Base-by-base conservation (phyloP, 2,329 filamentous ascomycete genomes). In the Capronia americana region DNA sequence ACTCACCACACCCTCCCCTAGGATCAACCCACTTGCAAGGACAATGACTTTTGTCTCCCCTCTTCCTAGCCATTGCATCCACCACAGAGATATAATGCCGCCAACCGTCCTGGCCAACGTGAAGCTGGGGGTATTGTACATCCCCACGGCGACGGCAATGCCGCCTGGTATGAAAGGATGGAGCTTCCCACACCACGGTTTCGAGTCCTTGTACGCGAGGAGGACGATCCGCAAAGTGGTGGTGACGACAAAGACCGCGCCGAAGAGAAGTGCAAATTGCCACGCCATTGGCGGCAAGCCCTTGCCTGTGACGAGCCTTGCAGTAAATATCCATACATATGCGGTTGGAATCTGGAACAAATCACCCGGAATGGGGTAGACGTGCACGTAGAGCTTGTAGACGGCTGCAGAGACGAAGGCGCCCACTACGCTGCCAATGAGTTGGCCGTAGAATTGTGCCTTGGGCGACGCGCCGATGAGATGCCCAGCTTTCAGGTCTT, bases 271-370 rank as follows among this genome's bases (percentile, higher is more conserved):
- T 0, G 94, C 91, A 82, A 91, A 96, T 74, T 93, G 88, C 74
- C 87, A 88, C 0, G 92, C 93, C 88, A 93, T 93, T 0, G 87
- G 83, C 0, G 95, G 95, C 50, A 99, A 77, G 0, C 95, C 95
- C 70, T 95, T 86, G 1, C 95, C 95, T 0, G 93, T 98, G 10
- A 99, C 93, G 2, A 99, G 84, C 17, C 95, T 85, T 1, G 95
- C 94, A 0, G 95, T 99, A 77, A 97, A 97, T 61, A 99, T 91
- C 95, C 95, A 99, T 4, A 99, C 93, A 76, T 94, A 97, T 0
- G 89, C 94, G 0, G 95, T 98, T 0, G 95, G 95, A 0, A 97
- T 93, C 75, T 97, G 91, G 77, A 99, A 98, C 61, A 97, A 82
- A 10, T 92, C 89, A 0, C 93, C 92, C 0, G 95, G 95, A 5